Base-by-base conservation (phyloP, 768 basidiomycete genomes). In the Auricularia sp. region DNA sequence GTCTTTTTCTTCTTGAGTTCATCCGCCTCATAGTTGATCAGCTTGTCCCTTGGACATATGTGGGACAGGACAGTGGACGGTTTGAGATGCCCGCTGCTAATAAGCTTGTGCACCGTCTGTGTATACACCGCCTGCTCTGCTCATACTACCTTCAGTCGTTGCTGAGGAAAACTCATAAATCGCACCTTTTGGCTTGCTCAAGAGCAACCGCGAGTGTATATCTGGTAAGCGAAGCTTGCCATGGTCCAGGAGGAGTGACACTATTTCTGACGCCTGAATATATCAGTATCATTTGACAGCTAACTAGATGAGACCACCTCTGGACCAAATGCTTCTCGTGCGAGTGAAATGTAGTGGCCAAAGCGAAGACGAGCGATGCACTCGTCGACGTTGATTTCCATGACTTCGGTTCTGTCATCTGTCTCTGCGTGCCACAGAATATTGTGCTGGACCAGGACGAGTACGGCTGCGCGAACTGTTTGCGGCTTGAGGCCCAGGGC, bases 371-470 rank as follows among this genome's bases (percentile, higher is more conserved):
- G 80, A 76, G 86, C 78, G 42, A 97, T 79, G 73, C 94, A 94
- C 71, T 94, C 92, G 63, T 89, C 84, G 14, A 85, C 77, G 70
- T 94, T 93, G 67, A 96, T 78, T 73, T 97, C 94, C 61, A 90
- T 80, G 65, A 90, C 82, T 67, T 89, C 89, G 4, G 83, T 85
- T 51, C 85, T 87, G n/a, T 86, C 85, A 8, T 86, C 86, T 4
- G 81, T 81, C 45, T 82, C 82, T 8, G 87, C 83, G 71, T 94
- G 91, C 90, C 93, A 94, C 54, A 95, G 79, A 54, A 97, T 75
- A 75, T 97, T 94, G 73, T 98, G 95, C 72, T 98, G 95, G 18
- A 95, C 81, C 63, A 98, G 82, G 56, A 88, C 83, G 56, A 97
- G 78, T 21, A 95, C 77, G 21, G 85, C 81, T 34, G 86, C 85